Evolutionary conservation across 495 filamentous ascomycete species (phyloP), one percentile per base, ranked within the genome.

Genomic region (Penicillium lividum): DNA sequence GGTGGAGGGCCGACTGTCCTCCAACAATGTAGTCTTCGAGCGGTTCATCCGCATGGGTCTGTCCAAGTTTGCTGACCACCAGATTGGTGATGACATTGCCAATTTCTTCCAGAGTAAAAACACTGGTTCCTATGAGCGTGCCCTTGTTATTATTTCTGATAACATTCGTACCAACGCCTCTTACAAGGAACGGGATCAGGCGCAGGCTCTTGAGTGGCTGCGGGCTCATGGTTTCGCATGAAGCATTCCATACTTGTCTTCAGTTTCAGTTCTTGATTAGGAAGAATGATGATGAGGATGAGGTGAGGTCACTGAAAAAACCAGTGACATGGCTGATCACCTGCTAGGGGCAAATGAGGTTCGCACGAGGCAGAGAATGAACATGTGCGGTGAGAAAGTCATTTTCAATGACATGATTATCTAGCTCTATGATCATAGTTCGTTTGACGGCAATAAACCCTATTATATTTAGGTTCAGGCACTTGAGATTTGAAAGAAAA

Each of bases 11-110:
- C 87, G 85, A 64, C 78, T 97, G 49, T 84, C 88, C 58, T 78
- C 82, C 1, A 97, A 95, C 73, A 87, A 90, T 58, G 87, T 97
- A 30, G 84, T 97, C 27, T 77, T 96, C 51, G 93, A 97, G 73
- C 85, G 92, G 22, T 94, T 96, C 73, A 68, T 98, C 61, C 86
- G 88, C 60, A 79, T 87, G 62, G 85, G 84, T 22, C 77, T 98
- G 58, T 80, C 82, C 49, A 89, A 89, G 67, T 97, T 96, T 69
- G 81, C 88, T 1, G 86, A 88, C 62, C 73, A 78, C 25, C 80
- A 82, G 63, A 79, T 84, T n/a, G 82, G 87, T 57, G 76, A 82
- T 56, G 92, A 96, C 45, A 96, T 98, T 64, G 77, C 86, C 47
- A 69, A 68, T 7, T 98, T 98, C 78, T 98, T 97, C 77, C 76